Conservation (phyloP, 805 yeast genomes). For the Schwanniomyces sp. region DNA sequence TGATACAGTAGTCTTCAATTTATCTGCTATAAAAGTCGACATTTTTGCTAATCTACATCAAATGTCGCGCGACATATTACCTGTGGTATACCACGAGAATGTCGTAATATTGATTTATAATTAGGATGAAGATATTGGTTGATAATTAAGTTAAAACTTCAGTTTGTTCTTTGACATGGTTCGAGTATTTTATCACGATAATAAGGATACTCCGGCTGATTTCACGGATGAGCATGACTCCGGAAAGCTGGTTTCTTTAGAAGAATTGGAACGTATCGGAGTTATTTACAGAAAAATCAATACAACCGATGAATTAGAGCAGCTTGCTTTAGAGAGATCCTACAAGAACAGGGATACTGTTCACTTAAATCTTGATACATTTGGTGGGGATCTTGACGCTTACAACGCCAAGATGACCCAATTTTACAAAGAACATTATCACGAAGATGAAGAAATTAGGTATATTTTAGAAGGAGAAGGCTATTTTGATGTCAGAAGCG, state of each 20-base stretch:
- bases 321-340: slow-evolving; percentile 63
- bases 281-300: slow-evolving; percentile 61
- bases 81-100: neutral
- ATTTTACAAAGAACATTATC: slow-evolving; percentile 84
- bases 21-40: neutral
- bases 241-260: slow-evolving; percentile 55
- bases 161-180: slow-evolving; percentile 19
- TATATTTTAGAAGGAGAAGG: slow-evolving; percentile 90
- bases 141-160: neutral
- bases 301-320: slow-evolving; percentile 56
- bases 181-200: slow-evolving; percentile 65
- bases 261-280: slow-evolving; percentile 58
- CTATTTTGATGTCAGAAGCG: slow-evolving; percentile 80
- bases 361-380: slow-evolving; percentile 55
- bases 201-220: slow-evolving; percentile 48
- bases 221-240: slow-evolving; percentile 73
- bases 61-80: neutral
- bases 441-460: slow-evolving; percentile 96
- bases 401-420: slow-evolving; percentile 63
- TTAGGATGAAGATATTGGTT: neutral
- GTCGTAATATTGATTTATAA: neutral
- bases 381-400: slow-evolving; percentile 56
- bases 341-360: slow-evolving; percentile 83
- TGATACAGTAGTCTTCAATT: neutral
- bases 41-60: neutral